Base-by-base conservation (phyloP, 2,329 filamentous ascomycete genomes). In the Acrocalymma vagum region DNA sequence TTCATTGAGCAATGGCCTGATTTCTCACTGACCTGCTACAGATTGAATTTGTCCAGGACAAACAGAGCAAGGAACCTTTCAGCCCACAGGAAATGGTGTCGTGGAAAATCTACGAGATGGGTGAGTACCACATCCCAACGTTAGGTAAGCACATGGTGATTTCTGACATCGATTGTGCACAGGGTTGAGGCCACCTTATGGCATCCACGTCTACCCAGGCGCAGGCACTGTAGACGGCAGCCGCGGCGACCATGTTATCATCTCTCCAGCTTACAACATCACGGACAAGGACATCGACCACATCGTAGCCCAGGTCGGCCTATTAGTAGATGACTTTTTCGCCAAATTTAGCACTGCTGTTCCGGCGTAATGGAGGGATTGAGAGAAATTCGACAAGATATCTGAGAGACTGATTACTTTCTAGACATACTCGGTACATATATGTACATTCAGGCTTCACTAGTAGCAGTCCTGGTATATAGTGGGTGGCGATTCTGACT, bases 251-350 rank as follows among this genome's bases (percentile, higher is more conserved):
- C 85, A 89, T 63, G 72, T 90, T 23, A 75, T 91, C 17, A 57
- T 92, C 9, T 80, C 86, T 1, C 88, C 88, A 5, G 78, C 87
- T 1, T 90, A 84, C 67, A 89, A 81, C 29, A 75, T 85, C 15
- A 82, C 77, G 1, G 67, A 69, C 28, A 72, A 73, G 6, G 82
- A 87, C 14, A 71, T 88, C 35, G 73, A 80, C 10, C 58, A 71
- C 16, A 80, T 87, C 37, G 81, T 81, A 2, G 69, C 77, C 13
- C 74, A 70, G 0, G 71, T 82, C 3, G 67, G 63, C 4, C 69
- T 60, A n/a, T 76, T 86, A 13, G 66, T 88, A 15, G 62, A 72
- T 10, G 78, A 80, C 13, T 77, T 69, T 53, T 77, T 77, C 37
- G 45, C 43, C 3, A 41, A 50, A 3, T 35, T 51, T 11, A 32